These are phyloP conservation scores for Saccharomycopsis microspora DNA, from an alignment of 805 yeast genomes.

Conservation along the genomic window DNA sequence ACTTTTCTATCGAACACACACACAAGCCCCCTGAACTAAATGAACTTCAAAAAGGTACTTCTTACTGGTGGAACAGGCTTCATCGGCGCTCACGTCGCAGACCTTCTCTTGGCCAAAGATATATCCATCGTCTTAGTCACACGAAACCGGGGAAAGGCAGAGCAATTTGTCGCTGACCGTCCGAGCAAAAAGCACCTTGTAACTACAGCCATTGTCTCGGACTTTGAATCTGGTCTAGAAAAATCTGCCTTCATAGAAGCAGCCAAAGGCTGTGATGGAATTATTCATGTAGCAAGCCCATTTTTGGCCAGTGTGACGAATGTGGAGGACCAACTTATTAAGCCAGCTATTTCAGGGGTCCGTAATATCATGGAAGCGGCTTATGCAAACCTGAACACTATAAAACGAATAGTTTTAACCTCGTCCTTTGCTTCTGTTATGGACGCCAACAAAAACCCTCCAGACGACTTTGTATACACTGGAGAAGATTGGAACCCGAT, in stretches of 20 bases:
- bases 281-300: constrained; percentile 50
- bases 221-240: constrained; percentile 28
- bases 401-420: constrained; percentile 39
- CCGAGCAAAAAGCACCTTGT: constrained; percentile 21
- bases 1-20: not conserved
- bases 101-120: constrained; percentile 26
- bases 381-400: constrained; percentile 27
- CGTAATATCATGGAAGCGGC: constrained; percentile 40
- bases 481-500: constrained; percentile 44
- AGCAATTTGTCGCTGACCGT: constrained; percentile 21
- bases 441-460: constrained; percentile 26
- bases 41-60: constrained; percentile 22
- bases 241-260: constrained; percentile 26
- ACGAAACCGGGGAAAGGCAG: constrained; percentile 29
- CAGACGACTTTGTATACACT: constrained; percentile 26
- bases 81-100: constrained; percentile 34
- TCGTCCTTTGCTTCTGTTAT: constrained; percentile 40
- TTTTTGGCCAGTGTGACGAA: constrained; percentile 33
- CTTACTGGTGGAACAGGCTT: constrained; percentile 41
- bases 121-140: constrained; percentile 36
- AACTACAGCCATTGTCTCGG: constrained; percentile 35
- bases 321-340: constrained; percentile 36
- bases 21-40: not conserved
- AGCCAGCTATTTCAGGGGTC: constrained; percentile 49
- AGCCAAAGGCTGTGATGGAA: constrained; percentile 36